Evolutionary conservation across 768 basidiomycete genomes (phyloP), one percentile per base, ranked within the genome.

Genomic region (Leccinellum rugosiceps): DNA sequence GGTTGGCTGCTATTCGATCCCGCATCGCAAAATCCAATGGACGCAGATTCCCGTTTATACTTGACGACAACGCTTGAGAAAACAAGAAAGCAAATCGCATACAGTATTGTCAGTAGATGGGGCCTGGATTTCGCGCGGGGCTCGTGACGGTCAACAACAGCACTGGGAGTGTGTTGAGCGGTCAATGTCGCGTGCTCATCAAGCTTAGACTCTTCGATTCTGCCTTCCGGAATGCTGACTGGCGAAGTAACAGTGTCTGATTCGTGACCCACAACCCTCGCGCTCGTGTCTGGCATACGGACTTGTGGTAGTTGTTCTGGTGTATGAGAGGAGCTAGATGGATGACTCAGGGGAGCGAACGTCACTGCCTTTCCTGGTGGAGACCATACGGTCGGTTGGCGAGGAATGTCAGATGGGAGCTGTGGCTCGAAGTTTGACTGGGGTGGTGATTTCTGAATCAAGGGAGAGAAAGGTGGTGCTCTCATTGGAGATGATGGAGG

Each of bases 1-100:
- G 75, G 74, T 23, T 63, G 69, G 68, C 88, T 94, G 28, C 84
- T 87, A 61, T 77, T 74, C 55, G 70, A 81, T 19, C 82, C 86
- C 34, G 80, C 72, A 60, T 90, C 84, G 66, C 92, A 94, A 71
- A 83, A 94, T 5, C 92, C 92, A 62, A 94, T 84, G 11, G 77
- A 69, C 3, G 85, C 75, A 6, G 91, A 91, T 62, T 88, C 83
- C 13, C 62, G 58, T 73, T 91, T 92, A 76, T 84, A 89, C 17
- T 77, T 76, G 63, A 77, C 62, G 19, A 77, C 59, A 23, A 72
- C 60, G 58, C 70, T 72, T 14, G 70, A 72, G 19, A 72, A 60
- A 17, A 72, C 66, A 23, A 79, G 56, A 10, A 75, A 58, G 28
- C 78, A 58, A 6, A 76, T 55, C 57, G 77, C 57, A 52, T 73